Percentiles rank a stretch among this genome's conserved stretches.
Evolutionary conservation across 2,329 filamentous ascomycete genomes (phyloP).

Genomic region (Colletotrichum viniferum): DNA sequence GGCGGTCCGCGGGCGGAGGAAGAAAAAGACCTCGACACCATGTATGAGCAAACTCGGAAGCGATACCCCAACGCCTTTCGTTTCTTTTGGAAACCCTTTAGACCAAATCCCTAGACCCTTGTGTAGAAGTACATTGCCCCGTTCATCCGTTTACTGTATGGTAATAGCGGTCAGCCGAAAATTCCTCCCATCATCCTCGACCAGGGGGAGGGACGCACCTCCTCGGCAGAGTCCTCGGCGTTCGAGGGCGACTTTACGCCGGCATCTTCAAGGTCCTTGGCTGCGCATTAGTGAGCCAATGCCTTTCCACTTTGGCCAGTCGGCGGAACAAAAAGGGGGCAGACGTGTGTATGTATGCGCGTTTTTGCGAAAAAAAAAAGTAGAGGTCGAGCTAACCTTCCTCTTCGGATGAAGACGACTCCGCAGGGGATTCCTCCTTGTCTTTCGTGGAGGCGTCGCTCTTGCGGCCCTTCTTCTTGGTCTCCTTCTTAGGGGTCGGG

Average conservation of each 20-base stretch:
- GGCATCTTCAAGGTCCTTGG: neutral
- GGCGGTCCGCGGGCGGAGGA: neutral
- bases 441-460: neutral
- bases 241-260: neutral
- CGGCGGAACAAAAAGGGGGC: neutral
- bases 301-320: neutral
- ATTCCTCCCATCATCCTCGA: conserved; percentile 4
- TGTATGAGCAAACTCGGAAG: neutral
- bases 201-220: conserved; percentile 13
- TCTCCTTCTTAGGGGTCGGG: conserved; percentile 31
- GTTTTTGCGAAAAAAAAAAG: neutral
- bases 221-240: conserved; percentile 7
- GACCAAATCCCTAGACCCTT: neutral
- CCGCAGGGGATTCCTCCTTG: neutral
- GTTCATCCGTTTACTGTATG: conserved; percentile 5
- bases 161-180: conserved; percentile 12
- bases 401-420: conserved; percentile 6
- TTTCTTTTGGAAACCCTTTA: neutral
- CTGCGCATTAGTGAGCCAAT: conserved; percentile 4
- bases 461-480: conserved; percentile 25
- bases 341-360: neutral
- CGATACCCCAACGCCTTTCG: neutral
- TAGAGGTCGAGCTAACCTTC: conserved; percentile 8
- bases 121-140: neutral
- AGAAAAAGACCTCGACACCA: neutral